phyloP scores from a whole-genome alignment of 495 filamentous ascomycete genomes.

The Penicillium riverlandense region DNA sequence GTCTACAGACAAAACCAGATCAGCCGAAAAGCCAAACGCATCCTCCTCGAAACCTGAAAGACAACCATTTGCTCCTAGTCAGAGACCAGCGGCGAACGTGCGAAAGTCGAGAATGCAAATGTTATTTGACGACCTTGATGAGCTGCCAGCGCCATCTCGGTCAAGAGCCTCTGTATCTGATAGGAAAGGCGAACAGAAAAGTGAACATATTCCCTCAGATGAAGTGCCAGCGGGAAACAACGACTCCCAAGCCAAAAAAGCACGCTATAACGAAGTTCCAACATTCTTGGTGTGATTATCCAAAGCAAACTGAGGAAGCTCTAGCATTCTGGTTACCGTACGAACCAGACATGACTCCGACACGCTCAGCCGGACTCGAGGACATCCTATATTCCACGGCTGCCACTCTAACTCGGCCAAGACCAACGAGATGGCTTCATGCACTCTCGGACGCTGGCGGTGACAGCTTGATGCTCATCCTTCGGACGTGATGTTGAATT shows the following conservation, averaged over 20 bases:
- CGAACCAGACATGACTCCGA: neutral
- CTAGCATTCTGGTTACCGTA: no score
- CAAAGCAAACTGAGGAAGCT: neutral
- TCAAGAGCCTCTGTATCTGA: constrained; percentile 9
- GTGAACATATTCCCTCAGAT: constrained; percentile 5
- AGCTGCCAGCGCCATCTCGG: constrained; percentile 27
- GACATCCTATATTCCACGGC: constrained; percentile 1
- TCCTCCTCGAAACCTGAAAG: no score
- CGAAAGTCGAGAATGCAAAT: constrained; percentile 28
- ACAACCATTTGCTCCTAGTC: neutral
- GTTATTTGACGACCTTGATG: constrained; percentile 38
- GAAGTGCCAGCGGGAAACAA: constrained; percentile 5
- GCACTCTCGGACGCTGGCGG: constrained; percentile 15
- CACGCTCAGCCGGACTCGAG: neutral
- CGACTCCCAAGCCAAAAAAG: constrained; percentile 21
- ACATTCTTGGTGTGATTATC: constrained; percentile 36
- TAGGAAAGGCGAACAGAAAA: constrained; percentile 9
- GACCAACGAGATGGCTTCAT: constrained; percentile 11
- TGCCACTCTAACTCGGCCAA: neutral
- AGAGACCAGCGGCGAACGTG: constrained; percentile 1
- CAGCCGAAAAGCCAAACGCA: no score
- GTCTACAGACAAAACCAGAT: no score
- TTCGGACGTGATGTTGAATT: constrained; percentile 25
- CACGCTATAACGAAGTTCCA: constrained; percentile 38
- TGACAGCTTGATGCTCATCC: constrained; percentile 24